phyloP scores from a whole-genome alignment of 176 grass and related monocot species.

The Tuctoria greenei region DNA sequence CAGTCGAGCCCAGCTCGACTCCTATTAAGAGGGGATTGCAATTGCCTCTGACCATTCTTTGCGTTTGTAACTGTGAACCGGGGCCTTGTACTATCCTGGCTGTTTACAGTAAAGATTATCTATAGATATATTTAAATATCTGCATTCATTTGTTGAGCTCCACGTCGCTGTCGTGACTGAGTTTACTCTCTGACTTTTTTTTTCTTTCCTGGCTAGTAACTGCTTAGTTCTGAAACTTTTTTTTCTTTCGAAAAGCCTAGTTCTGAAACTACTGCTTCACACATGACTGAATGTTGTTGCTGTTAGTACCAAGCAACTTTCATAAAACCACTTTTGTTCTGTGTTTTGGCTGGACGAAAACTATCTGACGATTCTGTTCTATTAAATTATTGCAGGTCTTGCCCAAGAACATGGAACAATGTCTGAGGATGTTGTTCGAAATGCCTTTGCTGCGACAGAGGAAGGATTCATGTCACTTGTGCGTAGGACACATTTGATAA shows the following conservation, averaged over 20 bases:
- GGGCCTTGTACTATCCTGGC: background rate
- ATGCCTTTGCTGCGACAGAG: slow-evolving; percentile 85
- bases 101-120: background rate
- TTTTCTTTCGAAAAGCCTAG: no score
- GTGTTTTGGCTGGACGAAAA: background rate
- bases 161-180: no score
- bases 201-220: background rate
- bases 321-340: slow-evolving; percentile 5
- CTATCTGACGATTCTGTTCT: background rate
- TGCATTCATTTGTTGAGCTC: no score
- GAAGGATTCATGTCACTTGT: slow-evolving; percentile 86
- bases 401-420: slow-evolving; percentile 76
- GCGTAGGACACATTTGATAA: slow-evolving; percentile 80
- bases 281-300: background rate
- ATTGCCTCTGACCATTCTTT: no score
- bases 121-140: no score
- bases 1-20: no score
- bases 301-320: background rate
- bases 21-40: no score
- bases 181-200: no score
- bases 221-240: no score
- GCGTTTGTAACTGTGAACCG: background rate
- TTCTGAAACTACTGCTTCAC: background rate
- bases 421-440: slow-evolving; percentile 83
- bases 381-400: slow-evolving; percentile 44